Conservation (phyloP, 2,329 filamentous ascomycete genomes). For the Talaromyces amestolkiae region DNA sequence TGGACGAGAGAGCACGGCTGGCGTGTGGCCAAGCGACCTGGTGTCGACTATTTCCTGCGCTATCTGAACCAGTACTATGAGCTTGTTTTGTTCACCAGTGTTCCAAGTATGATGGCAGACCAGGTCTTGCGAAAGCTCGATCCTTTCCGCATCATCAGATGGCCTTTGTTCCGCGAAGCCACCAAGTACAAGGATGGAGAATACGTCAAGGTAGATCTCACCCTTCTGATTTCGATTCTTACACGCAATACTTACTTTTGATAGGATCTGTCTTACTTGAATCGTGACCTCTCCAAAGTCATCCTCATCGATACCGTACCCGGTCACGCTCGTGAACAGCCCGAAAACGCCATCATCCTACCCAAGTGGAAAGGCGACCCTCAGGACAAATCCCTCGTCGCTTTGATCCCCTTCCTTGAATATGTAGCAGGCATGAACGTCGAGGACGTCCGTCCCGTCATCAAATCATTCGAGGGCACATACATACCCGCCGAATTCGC, state of each 20-base stretch:
- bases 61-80: conserved; percentile 99
- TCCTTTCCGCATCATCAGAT: conserved; percentile 91
- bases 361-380: conserved; percentile 84
- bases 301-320: conserved; percentile 89
- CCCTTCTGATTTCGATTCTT: conserved; percentile 21
- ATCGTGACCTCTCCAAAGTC: conserved; percentile 91
- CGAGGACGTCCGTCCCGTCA: conserved; percentile 77
- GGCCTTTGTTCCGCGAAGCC: conserved; percentile 93
- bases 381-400: conserved; percentile 80
- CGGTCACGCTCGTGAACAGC: conserved; percentile 79
- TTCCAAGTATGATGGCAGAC: conserved; percentile 79
- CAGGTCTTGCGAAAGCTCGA: conserved; percentile 90
- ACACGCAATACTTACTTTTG: not conserved
- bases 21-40: conserved; percentile 90
- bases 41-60: conserved; percentile 93
- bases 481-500: conserved; percentile 90
- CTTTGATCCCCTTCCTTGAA: conserved; percentile 92
- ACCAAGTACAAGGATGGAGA: conserved; percentile 95
- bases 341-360: conserved; percentile 92
- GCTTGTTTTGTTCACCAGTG: conserved; percentile 89
- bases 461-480: conserved; percentile 85
- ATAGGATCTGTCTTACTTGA: conserved; percentile 94
- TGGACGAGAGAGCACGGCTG: conserved; percentile 94
- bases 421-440: conserved; percentile 94
- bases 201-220: conserved; percentile 77